Percentiles rank a stretch among this genome's conserved stretches.
phyloP scores from a whole-genome alignment of 129 eudicot species.

The Chrysanthemum makinoi region DNA sequence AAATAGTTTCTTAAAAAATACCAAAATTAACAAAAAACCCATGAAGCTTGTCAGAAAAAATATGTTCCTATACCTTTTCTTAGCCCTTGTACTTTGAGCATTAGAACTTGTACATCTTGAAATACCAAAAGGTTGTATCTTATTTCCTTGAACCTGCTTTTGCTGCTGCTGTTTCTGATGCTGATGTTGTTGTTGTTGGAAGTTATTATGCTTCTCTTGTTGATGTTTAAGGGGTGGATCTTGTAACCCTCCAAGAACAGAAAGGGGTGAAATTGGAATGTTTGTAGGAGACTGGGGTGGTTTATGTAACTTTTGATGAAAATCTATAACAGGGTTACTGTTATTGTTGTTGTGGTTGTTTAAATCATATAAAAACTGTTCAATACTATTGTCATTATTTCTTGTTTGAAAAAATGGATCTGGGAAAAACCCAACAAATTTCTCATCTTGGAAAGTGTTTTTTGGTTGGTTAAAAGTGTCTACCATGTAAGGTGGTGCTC shows the following conservation, averaged over 20 bases:
- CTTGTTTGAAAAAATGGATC: constrained; percentile 58
- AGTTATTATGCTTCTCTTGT: constrained; percentile 4
- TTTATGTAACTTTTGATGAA: constrained; percentile 29
- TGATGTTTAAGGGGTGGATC: constrained; percentile 38
- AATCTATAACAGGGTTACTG: background rate
- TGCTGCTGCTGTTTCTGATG: constrained; percentile 24
- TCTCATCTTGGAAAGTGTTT: constrained; percentile 31
- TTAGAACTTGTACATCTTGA: constrained; percentile 40
- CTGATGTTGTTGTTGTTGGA: background rate
- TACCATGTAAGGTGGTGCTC: background rate
- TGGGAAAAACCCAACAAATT: constrained; percentile 38
- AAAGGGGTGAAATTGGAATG: constrained; percentile 61
- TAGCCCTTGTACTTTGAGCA: constrained; percentile 60
- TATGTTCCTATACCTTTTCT: constrained; percentile 56
- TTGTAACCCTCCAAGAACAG: constrained; percentile 69
- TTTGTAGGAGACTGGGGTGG: constrained; percentile 37
- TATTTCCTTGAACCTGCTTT: constrained; percentile 34
- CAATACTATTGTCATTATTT: constrained; percentile 32
- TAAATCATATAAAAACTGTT: constrained; percentile 56
- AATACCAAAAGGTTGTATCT: constrained; percentile 47
- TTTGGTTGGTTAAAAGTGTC: constrained; percentile 25
- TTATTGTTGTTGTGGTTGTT: constrained; percentile 51
- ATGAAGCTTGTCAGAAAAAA: background rate
- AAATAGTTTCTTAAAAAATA: background rate
- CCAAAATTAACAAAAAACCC: background rate